A percentile compares a stretch with the other conserved stretches of the same genome.
phyloP scores from a whole-genome alignment of 352 stramenopile species.

The Phytopythium montanum region DNA sequence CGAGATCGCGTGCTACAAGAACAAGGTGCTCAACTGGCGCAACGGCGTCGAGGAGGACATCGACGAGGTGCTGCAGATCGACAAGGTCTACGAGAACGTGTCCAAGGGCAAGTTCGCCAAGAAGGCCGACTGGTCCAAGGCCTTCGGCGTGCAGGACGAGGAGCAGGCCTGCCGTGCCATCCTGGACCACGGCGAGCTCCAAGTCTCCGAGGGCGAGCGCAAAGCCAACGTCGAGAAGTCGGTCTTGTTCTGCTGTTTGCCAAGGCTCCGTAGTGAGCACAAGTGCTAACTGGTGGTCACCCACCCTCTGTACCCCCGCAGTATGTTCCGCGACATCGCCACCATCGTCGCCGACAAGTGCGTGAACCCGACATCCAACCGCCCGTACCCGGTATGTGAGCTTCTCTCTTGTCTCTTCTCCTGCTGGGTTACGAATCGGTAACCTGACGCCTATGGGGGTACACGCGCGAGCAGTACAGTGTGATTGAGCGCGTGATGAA shows the following conservation, averaged over 20 bases:
- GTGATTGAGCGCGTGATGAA: constrained; percentile 97
- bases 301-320: constrained; percentile 15
- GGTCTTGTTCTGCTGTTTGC: too few species aligned
- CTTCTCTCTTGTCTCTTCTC: not conserved
- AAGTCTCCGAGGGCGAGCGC: constrained; percentile 96
- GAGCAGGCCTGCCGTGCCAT: constrained; percentile 92
- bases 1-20: constrained; percentile 99
- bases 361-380: constrained; percentile 94
- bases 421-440: not conserved
- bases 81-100: constrained; percentile 97
- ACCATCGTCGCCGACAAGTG: constrained; percentile 97
- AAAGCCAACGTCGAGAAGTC: constrained; percentile 90
- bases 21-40: constrained; percentile 99
- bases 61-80: constrained; percentile 97
- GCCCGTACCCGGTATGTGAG: constrained; percentile 89
- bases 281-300: too few species aligned
- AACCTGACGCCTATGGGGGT: not conserved
- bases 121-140: constrained; percentile 91
- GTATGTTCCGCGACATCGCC: constrained; percentile 93
- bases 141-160: constrained; percentile 92
- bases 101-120: constrained; percentile 96
- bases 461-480: constrained; percentile 49
- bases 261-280: too few species aligned
- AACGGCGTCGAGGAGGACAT: constrained; percentile 98
- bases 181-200: constrained; percentile 95